Evolutionary conservation across 441 rosid genomes (phyloP).

Genomic region (Oxalis stricta): DNA sequence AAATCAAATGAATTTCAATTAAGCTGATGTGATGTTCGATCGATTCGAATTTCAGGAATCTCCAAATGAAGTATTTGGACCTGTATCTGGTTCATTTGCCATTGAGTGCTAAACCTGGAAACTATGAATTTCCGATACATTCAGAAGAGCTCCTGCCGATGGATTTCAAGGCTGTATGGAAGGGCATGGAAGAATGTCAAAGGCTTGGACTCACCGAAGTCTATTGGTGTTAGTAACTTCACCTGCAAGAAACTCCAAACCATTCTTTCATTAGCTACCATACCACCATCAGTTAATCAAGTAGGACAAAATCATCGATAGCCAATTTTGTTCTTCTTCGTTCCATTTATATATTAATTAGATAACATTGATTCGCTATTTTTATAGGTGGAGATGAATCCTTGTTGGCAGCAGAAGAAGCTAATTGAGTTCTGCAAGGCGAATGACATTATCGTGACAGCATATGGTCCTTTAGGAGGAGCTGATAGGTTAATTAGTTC

Average conservation of each 20-base stretch:
- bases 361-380: too few species aligned
- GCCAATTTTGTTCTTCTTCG: too few species aligned
- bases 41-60: not conserved
- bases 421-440: conserved; percentile 17
- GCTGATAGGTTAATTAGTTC: conserved; percentile 8
- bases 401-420: conserved; percentile 25
- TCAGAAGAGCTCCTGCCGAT: not conserved
- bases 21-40: too few species aligned
- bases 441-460: conserved; percentile 8
- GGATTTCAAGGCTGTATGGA: not conserved
- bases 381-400: conserved; percentile 23
- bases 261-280: not conserved
- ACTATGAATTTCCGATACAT: not conserved
- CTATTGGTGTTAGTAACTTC: conserved; percentile 1
- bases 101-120: not conserved
- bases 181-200: not conserved
- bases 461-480: conserved; percentile 17
- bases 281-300: not conserved
- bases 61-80: not conserved
- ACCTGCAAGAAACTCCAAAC: conserved; percentile 3
- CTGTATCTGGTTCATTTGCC: not conserved
- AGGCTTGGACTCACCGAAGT: conserved; percentile 1
- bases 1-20: too few species aligned
- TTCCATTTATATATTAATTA: too few species aligned
- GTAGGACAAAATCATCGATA: too few species aligned